phyloP scores from a whole-genome alignment of 1,284 basidiomycete genomes.

The Sporisorium graminicola region DNA sequence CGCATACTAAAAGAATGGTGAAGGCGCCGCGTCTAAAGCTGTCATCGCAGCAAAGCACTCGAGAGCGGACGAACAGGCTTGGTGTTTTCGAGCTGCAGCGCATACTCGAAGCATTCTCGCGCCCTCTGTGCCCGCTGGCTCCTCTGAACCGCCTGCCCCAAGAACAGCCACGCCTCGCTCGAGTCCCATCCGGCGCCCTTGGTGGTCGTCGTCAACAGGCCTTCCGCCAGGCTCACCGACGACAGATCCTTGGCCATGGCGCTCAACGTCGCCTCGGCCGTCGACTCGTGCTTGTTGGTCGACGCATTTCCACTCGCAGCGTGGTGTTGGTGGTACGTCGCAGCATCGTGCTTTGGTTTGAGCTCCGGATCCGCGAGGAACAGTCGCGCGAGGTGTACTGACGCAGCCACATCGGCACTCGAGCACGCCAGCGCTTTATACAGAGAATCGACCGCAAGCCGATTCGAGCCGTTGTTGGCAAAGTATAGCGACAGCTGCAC shows the following conservation, averaged over 20 bases:
- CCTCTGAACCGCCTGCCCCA: constrained; percentile 56
- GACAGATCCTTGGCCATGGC: constrained; percentile 49
- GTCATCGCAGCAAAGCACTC: constrained; percentile 35
- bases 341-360: constrained; percentile 37
- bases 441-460: constrained; percentile 62
- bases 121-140: constrained; percentile 44
- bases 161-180: constrained; percentile 66
- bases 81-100: constrained; percentile 58
- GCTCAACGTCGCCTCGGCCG: constrained; percentile 48
- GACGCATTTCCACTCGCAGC: neutral
- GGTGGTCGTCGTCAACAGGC: constrained; percentile 58
- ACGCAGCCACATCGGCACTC: constrained; percentile 55
- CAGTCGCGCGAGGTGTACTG: constrained; percentile 64
- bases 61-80: constrained; percentile 48
- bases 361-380: constrained; percentile 53
- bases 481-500: constrained; percentile 75
- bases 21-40: too few relatives aligned
- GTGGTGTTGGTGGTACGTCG: neutral
- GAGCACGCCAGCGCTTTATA: constrained; percentile 68
- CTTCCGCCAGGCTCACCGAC: constrained; percentile 63
- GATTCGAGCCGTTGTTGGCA: constrained; percentile 25
- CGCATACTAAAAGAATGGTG: too few relatives aligned
- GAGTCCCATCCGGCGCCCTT: constrained; percentile 57
- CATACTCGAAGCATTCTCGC: constrained; percentile 61
- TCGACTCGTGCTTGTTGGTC: constrained; percentile 21